These are phyloP conservation scores for Garcileccinum viscosum DNA, from an alignment of 1,284 basidiomycete genomes.

Conservation along the genomic window DNA sequence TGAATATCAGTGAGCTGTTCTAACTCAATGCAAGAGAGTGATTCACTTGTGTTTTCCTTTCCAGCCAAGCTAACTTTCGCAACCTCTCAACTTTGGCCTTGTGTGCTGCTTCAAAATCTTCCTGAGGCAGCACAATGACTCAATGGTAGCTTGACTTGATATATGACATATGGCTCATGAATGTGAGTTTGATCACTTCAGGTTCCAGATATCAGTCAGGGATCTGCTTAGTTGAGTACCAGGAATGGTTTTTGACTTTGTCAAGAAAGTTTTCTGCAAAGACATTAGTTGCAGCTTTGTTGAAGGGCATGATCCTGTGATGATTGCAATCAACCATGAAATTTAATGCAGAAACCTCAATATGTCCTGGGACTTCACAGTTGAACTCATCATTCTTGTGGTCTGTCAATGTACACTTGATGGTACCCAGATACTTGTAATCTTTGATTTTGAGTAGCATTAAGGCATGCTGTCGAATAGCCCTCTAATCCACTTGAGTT, in stretches of 20 bases:
- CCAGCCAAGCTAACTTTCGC: neutral
- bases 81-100: neutral
- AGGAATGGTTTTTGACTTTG: neutral
- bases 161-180: neutral
- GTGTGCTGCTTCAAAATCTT: neutral
- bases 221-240: neutral
- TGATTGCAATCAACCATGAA: no score
- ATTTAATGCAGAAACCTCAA: no score
- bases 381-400: no score
- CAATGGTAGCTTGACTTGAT: neutral
- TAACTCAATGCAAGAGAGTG: neutral
- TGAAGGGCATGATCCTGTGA: no score
- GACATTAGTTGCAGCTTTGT: neutral
- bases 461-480: no score
- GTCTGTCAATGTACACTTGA: no score
- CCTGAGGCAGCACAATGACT: neutral
- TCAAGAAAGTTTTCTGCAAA: neutral
- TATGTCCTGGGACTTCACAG: no score
- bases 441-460: no score
- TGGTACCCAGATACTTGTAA: no score
- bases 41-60: neutral
- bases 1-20: neutral
- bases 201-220: neutral
- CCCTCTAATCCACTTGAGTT: no score
- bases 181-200: neutral